Percentiles rank a stretch among this genome's conserved stretches.
These are phyloP conservation scores for Spergularia azorica DNA, from an alignment of 179 eudicot genomes.

Conservation along the genomic window DNA sequence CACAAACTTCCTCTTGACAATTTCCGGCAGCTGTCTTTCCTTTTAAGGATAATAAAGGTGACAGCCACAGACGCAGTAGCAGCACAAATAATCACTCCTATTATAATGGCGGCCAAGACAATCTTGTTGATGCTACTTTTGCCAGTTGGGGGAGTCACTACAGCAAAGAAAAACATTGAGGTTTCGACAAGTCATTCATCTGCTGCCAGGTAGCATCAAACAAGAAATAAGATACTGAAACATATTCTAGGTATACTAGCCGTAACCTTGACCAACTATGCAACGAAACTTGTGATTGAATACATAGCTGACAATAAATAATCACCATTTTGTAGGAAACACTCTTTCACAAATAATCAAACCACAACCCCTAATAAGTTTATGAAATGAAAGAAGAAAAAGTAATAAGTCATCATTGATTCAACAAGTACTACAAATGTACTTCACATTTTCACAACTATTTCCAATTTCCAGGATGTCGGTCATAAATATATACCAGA, in stretches of 20 bases:
- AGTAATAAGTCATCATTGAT: not conserved
- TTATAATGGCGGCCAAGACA: conserved; percentile 40
- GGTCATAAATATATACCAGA: conserved; percentile 39
- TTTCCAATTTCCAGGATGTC: conserved; percentile 1
- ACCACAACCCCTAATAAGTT: not conserved
- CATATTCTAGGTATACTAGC: not conserved
- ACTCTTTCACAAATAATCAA: not conserved
- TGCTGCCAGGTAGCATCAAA: conserved; percentile 3
- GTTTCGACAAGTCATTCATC: not conserved
- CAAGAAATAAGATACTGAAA: not conserved
- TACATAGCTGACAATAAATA: not conserved
- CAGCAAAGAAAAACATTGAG: conserved; percentile 20
- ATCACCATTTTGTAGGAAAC: not conserved
- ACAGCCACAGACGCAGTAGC: conserved; percentile 37
- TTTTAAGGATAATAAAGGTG: conserved; percentile 45
- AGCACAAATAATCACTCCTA: conserved; percentile 40
- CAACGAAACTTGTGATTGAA: not conserved
- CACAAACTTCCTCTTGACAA: conserved; percentile 41
- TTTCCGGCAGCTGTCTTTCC: conserved; percentile 31
- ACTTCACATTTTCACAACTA: not conserved
- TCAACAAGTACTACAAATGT: not conserved
- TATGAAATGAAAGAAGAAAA: not conserved
- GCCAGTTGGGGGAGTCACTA: conserved; percentile 36
- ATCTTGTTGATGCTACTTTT: conserved; percentile 44
- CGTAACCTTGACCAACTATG: not conserved